phyloP scores from a whole-genome alignment of 163 green algal species.

The Scenedesmus sp. region DNA sequence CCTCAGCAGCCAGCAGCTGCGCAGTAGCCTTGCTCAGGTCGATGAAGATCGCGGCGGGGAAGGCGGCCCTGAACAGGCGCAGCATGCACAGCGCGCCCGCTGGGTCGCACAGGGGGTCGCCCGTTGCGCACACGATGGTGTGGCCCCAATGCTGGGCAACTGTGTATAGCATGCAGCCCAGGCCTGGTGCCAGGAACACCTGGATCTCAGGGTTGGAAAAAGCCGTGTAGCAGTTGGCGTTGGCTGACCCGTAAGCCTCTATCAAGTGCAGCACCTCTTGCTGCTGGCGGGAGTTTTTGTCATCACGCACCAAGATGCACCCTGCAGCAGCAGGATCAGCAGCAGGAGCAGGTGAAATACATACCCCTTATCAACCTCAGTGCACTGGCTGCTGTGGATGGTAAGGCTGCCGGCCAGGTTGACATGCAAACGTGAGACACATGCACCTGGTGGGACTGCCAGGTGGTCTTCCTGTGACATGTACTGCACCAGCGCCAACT shows the following conservation, averaged over 20 bases:
- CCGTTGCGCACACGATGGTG: not conserved
- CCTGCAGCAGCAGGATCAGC: not conserved
- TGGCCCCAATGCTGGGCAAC: not conserved
- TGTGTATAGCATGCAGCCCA: constrained; percentile 26
- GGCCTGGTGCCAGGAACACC: constrained; percentile 1
- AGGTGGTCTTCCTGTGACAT: not conserved
- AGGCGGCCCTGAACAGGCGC: not conserved
- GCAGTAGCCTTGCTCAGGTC: not conserved
- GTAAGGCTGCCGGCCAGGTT: too few relatives aligned
- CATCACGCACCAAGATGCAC: not conserved
- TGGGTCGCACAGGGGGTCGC: not conserved
- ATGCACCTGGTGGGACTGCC: not conserved
- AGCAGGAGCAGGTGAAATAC: not conserved
- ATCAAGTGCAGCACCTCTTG: constrained; percentile 9
- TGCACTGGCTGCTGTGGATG: too few relatives aligned
- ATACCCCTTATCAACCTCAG: too few relatives aligned
- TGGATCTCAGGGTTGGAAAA: constrained; percentile 27
- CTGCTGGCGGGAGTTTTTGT: not conserved
- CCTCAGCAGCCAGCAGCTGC: not conserved
- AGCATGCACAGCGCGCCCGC: not conserved
- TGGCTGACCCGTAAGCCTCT: not conserved
- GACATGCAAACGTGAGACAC: not conserved
- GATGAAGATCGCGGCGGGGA: constrained; percentile 13
- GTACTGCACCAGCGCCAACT: not conserved
- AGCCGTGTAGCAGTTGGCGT: constrained; percentile 14